A percentile compares a stretch with the other conserved stretches of the same genome.
Evolutionary conservation across 148 eudicot genomes (phyloP).

Genomic region (Dianthus caryophyllus): DNA sequence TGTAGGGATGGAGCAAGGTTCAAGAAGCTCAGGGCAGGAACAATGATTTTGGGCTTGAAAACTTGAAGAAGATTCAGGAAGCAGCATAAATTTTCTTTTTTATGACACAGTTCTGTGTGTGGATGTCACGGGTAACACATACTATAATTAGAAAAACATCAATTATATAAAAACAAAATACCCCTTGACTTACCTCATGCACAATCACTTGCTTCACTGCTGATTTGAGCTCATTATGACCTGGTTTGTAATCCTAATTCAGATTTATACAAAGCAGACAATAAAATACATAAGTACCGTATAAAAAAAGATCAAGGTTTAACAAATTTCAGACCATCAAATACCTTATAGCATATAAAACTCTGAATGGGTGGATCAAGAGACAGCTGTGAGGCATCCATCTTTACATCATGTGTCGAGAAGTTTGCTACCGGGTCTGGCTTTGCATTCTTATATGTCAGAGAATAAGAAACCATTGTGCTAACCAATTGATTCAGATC

Average conservation of each 20-base stretch:
- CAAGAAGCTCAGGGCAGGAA: background rate
- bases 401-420: constrained; percentile 36
- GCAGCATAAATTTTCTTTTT: background rate
- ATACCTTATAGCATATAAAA: constrained; percentile 65
- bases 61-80: background rate
- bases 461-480: constrained; percentile 72
- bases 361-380: constrained; percentile 78
- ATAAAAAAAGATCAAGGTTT: constrained; percentile 6
- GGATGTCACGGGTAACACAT: background rate
- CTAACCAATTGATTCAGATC: constrained; percentile 60
- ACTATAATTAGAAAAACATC: background rate
- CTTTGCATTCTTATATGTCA: constrained; percentile 65
- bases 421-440: constrained; percentile 36
- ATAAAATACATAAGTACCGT: constrained; percentile 10
- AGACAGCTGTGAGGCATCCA: constrained; percentile 49
- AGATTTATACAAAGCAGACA: constrained; percentile 9
- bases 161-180: constrained; percentile 5
- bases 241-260: constrained; percentile 58
- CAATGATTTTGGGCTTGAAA: background rate
- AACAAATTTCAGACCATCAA: constrained; percentile 1
- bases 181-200: constrained; percentile 66
- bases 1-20: background rate
- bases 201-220: constrained; percentile 79
- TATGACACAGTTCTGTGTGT: background rate
- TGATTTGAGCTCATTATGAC: constrained; percentile 57